A percentile compares a stretch with the other conserved stretches of the same genome.
These are phyloP conservation scores for Dothiorella sarmentorum DNA, from an alignment of 2,329 filamentous ascomycete species.

Conservation along the genomic window DNA sequence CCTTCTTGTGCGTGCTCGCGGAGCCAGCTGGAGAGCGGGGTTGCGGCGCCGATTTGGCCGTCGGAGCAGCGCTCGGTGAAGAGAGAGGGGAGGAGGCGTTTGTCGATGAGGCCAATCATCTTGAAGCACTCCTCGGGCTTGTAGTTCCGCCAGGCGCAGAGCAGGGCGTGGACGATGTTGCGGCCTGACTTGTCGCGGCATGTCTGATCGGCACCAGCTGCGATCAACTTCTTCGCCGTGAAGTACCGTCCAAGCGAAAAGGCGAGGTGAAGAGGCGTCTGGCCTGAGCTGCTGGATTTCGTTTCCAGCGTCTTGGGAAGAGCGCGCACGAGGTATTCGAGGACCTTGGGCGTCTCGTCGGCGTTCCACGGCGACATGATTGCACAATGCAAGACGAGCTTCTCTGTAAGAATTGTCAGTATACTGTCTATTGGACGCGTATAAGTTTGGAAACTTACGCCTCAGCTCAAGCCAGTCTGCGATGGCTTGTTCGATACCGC, in stretches of 20 bases:
- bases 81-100: constrained; percentile 54
- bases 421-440: background rate
- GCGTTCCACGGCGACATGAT: constrained; percentile 31
- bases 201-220: constrained; percentile 67
- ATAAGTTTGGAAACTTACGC: constrained; percentile 44
- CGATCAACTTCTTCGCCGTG: constrained; percentile 60
- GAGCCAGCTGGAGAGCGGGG: constrained; percentile 57
- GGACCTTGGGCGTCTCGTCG: constrained; percentile 49
- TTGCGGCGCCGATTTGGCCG: too few species aligned
- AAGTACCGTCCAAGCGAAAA: constrained; percentile 54
- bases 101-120: constrained; percentile 58
- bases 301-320: constrained; percentile 61
- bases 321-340: constrained; percentile 63
- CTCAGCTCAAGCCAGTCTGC: constrained; percentile 59
- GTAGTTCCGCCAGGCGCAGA: constrained; percentile 24
- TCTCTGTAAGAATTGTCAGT: constrained; percentile 41
- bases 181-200: constrained; percentile 57
- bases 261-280: constrained; percentile 68
- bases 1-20: background rate
- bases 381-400: constrained; percentile 64
- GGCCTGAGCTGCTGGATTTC: constrained; percentile 48
- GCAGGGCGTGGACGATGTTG: constrained; percentile 66
- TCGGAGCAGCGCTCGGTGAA: constrained; percentile 56
- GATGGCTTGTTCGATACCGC: constrained; percentile 63
- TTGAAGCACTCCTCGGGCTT: constrained; percentile 35